Evolutionary conservation across 768 basidiomycete genomes (phyloP), one percentile per base, ranked within the genome.

Genomic region (Xerocomellus dryophilus): DNA sequence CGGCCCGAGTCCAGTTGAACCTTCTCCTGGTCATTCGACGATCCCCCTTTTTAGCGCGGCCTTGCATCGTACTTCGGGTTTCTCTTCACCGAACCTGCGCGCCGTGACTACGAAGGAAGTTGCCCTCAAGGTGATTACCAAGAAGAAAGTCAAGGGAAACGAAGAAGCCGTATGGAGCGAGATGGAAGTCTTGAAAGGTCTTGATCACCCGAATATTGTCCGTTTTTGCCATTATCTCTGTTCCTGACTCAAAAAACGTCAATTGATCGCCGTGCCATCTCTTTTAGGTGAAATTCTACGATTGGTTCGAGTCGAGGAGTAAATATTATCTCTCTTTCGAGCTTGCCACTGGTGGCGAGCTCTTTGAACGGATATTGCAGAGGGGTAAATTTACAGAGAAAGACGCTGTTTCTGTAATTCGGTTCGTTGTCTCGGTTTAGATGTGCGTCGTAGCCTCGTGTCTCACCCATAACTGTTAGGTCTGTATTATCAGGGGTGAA

Each of bases 301-400:
- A 97, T 69, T 93, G 89, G 85, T 98, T 98, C 68, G 97, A 98
- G 66, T 93, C 90, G 9, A 78, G 93, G 58, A 80, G 86, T 15
- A 98, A 97, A 73, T 98, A 93, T 70, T 98, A 95, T 66, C 83
- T 98, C n/a, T 81, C 89, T 0, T 97, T 97, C 64, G 93, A 98
- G 70, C 86, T 98, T 9, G 96, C 94, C 0, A 79, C 84, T 1
- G 96, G 97, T 6, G 97, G 97, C 29, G 97, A 98, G 66, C 81
- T 98, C 2, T 99, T 99, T 66, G 89, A 93, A 46, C 81, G 93
- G 42, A 91, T 98, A 58, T 71, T 87, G 42, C 74, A 86, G 57
- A 82, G 79, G 56, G 97, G 97, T 14, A 95, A 89, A 63, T 98
- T 98, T 62, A 96, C 94, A 0, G 97, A 99, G 67, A 81, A 82